Base-by-base conservation (phyloP, 139 green algal species). In the Chlorella vulgaris region DNA sequence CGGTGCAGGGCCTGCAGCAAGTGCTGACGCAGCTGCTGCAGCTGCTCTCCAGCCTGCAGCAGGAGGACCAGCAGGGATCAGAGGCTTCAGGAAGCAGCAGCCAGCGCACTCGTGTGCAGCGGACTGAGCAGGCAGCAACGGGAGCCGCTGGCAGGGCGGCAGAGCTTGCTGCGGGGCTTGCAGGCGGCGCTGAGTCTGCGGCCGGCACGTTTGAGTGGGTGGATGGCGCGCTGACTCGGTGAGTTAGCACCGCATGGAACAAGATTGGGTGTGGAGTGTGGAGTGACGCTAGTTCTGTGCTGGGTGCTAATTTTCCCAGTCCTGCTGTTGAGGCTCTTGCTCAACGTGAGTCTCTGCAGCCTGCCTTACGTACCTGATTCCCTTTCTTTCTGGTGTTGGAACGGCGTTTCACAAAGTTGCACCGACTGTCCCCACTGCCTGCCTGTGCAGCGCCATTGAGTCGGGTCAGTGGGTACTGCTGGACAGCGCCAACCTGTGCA, bases 191-290 rank as follows among this genome's bases (percentile, higher is more conserved):
- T 10, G 82, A 66, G 28, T 74, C 68, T 18, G 81, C 79, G 3
- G 87, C 81, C 18, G 96, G 96, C 33, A 90, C 92, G 18, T 99
- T 99, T 90, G 94, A 98, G 86, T 99, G 97, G 97, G 93, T 99
- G 31, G 97, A 99, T 78, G 97, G 97, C 26, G 88, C 85, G 19
- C 86, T 99, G 50, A 92, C 95, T 0, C 74, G 81, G 81, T 81
- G 65, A 85, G 66, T 7, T 8, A n/a, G n/a, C n/a, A n/a, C n/a
- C n/a, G n/a, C n/a, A n/a, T n/a, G n/a, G n/a, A n/a, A n/a, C n/a
- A n/a, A n/a, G n/a, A n/a, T n/a, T n/a, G n/a, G n/a, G n/a, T n/a
- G n/a, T n/a, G n/a, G n/a, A n/a, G n/a, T n/a, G n/a, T n/a, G n/a
- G n/a, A n/a, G n/a, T n/a, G 28, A 33, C 15, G n/a, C 26, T 31